Conservation (phyloP, 192 early-diverging fungal species). For the Umbelopsis sp. region DNA sequence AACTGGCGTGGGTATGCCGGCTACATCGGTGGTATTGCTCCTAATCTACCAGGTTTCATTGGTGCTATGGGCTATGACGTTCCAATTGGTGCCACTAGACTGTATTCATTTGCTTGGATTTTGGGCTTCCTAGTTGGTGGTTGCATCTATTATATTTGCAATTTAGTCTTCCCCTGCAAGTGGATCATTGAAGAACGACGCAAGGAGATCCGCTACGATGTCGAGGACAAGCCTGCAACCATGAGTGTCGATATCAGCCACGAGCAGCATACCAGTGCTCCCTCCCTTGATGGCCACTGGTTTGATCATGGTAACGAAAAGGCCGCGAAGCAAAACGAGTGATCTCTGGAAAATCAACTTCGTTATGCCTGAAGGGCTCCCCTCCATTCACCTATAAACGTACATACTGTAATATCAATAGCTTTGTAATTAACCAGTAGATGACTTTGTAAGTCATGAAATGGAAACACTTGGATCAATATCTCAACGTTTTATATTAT, state of each 20-base stretch:
- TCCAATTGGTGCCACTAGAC: background rate
- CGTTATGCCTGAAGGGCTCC: background rate
- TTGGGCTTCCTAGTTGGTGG: constrained; percentile 19
- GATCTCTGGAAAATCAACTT: background rate
- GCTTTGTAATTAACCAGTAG: too few relatives aligned
- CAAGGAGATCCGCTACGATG: constrained; percentile 13
- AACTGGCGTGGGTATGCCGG: constrained; percentile 26
- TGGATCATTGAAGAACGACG: constrained; percentile 24
- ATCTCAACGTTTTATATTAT: too few relatives aligned
- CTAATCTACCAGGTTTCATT: constrained; percentile 22
- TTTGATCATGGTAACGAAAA: background rate
- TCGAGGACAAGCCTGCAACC: background rate
- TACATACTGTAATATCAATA: background rate
- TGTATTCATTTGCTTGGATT: constrained; percentile 19
- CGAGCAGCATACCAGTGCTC: background rate
- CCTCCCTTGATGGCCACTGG: background rate
- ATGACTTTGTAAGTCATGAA: too few relatives aligned
- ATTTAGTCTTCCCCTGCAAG: constrained; percentile 15
- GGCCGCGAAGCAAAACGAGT: background rate
- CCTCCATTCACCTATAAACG: background rate
- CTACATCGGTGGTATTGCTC: constrained; percentile 20
- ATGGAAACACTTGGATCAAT: too few relatives aligned
- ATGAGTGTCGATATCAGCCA: too few relatives aligned
- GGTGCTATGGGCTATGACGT: constrained; percentile 14
- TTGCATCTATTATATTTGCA: constrained; percentile 5